Evolutionary conservation across 768 basidiomycete genomes (phyloP).

Genomic region (Cystobasidium onofrii): DNA sequence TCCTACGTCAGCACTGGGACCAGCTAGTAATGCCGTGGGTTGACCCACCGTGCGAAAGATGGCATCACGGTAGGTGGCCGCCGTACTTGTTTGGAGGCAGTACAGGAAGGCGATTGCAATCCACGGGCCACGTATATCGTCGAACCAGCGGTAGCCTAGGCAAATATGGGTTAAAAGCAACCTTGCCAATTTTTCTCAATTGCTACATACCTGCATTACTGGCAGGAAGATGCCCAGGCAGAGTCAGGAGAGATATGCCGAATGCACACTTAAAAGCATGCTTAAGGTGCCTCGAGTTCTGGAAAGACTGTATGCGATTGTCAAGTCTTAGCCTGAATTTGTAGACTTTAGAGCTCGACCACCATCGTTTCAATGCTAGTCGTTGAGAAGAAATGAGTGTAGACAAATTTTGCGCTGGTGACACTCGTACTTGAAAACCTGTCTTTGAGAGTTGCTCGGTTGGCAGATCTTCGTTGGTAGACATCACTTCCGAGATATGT

Average conservation of each 20-base stretch:
- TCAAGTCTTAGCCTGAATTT: neutral
- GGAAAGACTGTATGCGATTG: neutral
- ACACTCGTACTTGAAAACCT: neutral
- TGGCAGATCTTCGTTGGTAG: neutral
- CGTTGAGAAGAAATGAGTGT: neutral
- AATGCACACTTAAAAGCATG: slow-evolving; percentile 11
- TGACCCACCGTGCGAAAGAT: slow-evolving; percentile 12
- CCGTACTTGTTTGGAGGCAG: slow-evolving; percentile 24
- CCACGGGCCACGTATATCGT: neutral
- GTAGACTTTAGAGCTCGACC: neutral
- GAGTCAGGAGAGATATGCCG: slow-evolving; percentile 17
- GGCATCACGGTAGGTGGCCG: slow-evolving; percentile 18
- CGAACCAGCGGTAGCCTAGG: slow-evolving; percentile 18
- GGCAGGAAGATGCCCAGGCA: slow-evolving; percentile 21
- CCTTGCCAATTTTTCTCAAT: neutral
- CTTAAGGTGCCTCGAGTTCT: slow-evolving; percentile 17
- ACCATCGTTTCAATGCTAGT: neutral
- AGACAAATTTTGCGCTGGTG: neutral
- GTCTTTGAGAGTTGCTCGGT: neutral
- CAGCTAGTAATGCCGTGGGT: too few relatives aligned
- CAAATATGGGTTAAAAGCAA: neutral
- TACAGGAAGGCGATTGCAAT: slow-evolving; percentile 24
- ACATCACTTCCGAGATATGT: neutral
- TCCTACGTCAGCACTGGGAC: too few relatives aligned
- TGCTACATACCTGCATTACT: neutral